phyloP scores from a whole-genome alignment of 139 green algal genomes.

The Spirogloea muscicola region DNA sequence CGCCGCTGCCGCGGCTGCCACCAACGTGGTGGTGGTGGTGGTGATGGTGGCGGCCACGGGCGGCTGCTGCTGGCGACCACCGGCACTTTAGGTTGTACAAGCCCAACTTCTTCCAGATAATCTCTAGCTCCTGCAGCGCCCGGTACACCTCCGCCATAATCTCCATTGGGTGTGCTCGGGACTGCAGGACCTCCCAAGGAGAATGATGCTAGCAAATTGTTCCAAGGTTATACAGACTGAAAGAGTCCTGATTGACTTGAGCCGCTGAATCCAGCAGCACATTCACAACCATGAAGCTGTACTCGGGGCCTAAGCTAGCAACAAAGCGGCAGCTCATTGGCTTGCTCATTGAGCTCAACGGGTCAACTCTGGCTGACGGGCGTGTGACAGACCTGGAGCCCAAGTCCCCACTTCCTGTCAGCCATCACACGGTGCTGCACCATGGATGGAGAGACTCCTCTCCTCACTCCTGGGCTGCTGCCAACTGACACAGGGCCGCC shows the following conservation, averaged over 20 bases:
- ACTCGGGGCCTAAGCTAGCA: background rate
- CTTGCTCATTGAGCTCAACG: background rate
- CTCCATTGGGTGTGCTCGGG: slow-evolving; percentile 66
- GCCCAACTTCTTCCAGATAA: slow-evolving; percentile 88
- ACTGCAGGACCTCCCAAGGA: slow-evolving; percentile 54
- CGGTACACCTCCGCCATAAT: slow-evolving; percentile 81
- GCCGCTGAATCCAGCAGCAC: background rate
- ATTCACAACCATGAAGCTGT: too few relatives aligned
- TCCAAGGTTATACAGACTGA: background rate
- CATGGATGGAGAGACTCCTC: background rate
- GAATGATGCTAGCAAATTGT: background rate
- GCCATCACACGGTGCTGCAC: slow-evolving; percentile 70
- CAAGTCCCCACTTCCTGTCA: slow-evolving; percentile 84
- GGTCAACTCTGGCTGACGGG: background rate
- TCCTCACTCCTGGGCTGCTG: background rate
- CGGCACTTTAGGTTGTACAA: slow-evolving; percentile 93
- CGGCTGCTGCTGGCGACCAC: slow-evolving; percentile 24
- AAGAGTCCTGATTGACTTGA: background rate
- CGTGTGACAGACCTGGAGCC: slow-evolving; percentile 42
- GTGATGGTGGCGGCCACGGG: background rate
- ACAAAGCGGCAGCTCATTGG: background rate
- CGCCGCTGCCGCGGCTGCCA: background rate
- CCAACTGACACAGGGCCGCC: background rate
- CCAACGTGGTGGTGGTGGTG: background rate
- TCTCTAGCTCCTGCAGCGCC: slow-evolving; percentile 53